phyloP scores from a whole-genome alignment of 2,329 filamentous ascomycete genomes.

The Chrysoporthe austroafricana region DNA sequence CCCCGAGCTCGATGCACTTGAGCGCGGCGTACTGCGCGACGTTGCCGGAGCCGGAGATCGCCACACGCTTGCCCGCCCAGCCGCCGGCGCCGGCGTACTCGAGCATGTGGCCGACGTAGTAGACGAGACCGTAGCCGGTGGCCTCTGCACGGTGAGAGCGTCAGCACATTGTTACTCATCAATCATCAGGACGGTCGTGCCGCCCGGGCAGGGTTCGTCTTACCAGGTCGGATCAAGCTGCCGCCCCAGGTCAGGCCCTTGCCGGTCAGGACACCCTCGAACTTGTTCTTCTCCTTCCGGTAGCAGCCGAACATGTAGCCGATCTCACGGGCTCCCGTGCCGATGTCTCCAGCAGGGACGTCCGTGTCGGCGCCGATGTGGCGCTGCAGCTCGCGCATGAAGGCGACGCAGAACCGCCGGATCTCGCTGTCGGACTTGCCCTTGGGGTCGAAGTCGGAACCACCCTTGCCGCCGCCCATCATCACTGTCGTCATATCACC shows the following conservation, averaged over 20 bases:
- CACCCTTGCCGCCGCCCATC: slow-evolving; percentile 98
- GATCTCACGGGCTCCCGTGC: slow-evolving; percentile 88
- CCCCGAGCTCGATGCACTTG: slow-evolving; percentile 95
- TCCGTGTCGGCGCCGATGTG: slow-evolving; percentile 97
- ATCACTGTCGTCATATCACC: slow-evolving; percentile 61
- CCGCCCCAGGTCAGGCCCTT: slow-evolving; percentile 95
- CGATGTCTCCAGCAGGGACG: slow-evolving; percentile 96
- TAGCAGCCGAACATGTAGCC: slow-evolving; percentile 95
- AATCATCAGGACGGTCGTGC: background rate
- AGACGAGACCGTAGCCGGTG: slow-evolving; percentile 94
- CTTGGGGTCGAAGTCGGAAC: slow-evolving; percentile 98
- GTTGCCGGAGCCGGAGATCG: slow-evolving; percentile 96
- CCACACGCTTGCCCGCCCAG: slow-evolving; percentile 89
- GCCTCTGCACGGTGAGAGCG: slow-evolving; percentile 62
- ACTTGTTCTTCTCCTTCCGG: slow-evolving; percentile 83
- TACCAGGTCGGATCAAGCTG: slow-evolving; percentile 80
- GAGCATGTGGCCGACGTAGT: slow-evolving; percentile 97
- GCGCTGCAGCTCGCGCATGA: slow-evolving; percentile 94
- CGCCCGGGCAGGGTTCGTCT: slow-evolving; percentile 20
- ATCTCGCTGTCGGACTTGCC: slow-evolving; percentile 98
- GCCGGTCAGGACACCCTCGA: slow-evolving; percentile 94
- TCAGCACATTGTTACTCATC: background rate
- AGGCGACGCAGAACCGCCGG: slow-evolving; percentile 91
- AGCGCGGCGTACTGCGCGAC: slow-evolving; percentile 97
- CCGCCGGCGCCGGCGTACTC: slow-evolving; percentile 83